Conservation (phyloP, 116 monocot genomes). For the Papilionanthe hybrid region DNA sequence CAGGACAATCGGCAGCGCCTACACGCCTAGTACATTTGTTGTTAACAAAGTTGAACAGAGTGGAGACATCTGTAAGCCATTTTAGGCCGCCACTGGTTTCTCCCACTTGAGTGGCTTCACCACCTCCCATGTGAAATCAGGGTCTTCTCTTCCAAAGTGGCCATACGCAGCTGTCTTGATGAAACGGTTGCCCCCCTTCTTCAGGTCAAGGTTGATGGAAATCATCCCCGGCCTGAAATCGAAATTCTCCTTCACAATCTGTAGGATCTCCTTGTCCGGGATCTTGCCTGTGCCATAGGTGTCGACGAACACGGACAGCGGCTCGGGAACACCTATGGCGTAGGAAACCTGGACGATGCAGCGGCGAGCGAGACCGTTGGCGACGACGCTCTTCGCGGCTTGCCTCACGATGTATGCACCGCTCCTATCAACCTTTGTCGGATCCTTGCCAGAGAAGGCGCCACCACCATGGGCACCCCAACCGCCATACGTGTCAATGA, state of each 20-base stretch:
- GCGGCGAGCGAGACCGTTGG: slow-evolving; percentile 17
- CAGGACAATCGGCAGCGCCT: slow-evolving; percentile 27
- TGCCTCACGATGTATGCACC: slow-evolving; percentile 28
- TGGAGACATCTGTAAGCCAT: not conserved
- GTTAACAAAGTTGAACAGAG: not conserved
- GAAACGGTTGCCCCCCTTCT: slow-evolving; percentile 56
- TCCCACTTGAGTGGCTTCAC: slow-evolving; percentile 29
- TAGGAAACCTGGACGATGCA: slow-evolving; percentile 27
- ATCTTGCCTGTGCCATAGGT: slow-evolving; percentile 18
- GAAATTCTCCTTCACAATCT: slow-evolving; percentile 26
- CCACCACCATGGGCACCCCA: slow-evolving; percentile 70
- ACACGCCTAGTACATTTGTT: not conserved
- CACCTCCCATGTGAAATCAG: slow-evolving; percentile 28
- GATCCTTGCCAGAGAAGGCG: slow-evolving; percentile 28
- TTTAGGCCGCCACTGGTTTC: slow-evolving; percentile 14
- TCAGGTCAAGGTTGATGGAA: slow-evolving; percentile 73
- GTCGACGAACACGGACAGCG: slow-evolving; percentile 24
- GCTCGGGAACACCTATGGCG: slow-evolving; percentile 24
- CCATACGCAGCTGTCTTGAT: slow-evolving; percentile 80
- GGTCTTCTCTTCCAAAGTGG: slow-evolving; percentile 27
- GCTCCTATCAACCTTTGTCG: slow-evolving; percentile 24
- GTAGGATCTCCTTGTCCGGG: slow-evolving; percentile 19
- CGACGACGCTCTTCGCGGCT: slow-evolving; percentile 25
- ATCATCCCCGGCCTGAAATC: slow-evolving; percentile 31
- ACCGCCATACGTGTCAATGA: slow-evolving; percentile 33